Percentiles rank a stretch among this genome's conserved stretches.
phyloP scores from a whole-genome alignment of 257 asterid genomes.

The Thymus quinquecostatus region DNA sequence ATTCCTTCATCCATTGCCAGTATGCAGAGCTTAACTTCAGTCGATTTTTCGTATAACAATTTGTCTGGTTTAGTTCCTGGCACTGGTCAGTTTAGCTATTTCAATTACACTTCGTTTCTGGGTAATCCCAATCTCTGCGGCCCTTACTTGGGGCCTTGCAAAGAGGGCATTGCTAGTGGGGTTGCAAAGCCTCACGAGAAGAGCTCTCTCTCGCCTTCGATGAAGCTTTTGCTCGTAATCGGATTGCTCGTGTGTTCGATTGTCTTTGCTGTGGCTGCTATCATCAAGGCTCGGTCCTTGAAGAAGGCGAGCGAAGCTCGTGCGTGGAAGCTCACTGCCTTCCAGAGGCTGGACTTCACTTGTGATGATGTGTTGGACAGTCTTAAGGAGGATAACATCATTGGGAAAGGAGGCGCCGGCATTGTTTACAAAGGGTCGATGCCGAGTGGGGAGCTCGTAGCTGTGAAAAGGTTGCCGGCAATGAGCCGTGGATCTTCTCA shows the following conservation, averaged over 20 bases:
- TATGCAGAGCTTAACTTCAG: slow-evolving; percentile 94
- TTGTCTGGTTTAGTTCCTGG: slow-evolving; percentile 91
- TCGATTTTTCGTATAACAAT: slow-evolving; percentile 92
- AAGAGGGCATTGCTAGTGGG: slow-evolving; percentile 60
- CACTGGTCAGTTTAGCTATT: slow-evolving; percentile 86
- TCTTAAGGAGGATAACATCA: slow-evolving; percentile 88
- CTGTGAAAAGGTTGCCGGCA: slow-evolving; percentile 80
- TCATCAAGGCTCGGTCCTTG: slow-evolving; percentile 77
- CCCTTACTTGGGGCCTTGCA: slow-evolving; percentile 87
- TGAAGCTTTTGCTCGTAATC: slow-evolving; percentile 84
- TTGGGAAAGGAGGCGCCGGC: slow-evolving; percentile 98
- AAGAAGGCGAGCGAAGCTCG: slow-evolving; percentile 82
- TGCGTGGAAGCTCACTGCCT: slow-evolving; percentile 95
- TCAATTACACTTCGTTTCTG: slow-evolving; percentile 81
- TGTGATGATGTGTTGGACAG: slow-evolving; percentile 83
- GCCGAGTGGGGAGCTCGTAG: slow-evolving; percentile 82
- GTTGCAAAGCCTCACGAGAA: slow-evolving; percentile 57
- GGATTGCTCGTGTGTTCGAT: slow-evolving; percentile 88
- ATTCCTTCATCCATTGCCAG: slow-evolving; percentile 76
- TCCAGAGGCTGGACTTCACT: slow-evolving; percentile 84
- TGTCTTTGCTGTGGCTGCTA: slow-evolving; percentile 87
- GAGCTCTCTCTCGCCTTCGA: slow-evolving; percentile 64
- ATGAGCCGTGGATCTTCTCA: slow-evolving; percentile 92
- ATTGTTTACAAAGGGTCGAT: slow-evolving; percentile 82
- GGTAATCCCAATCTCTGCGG: slow-evolving; percentile 93